Percentiles rank a stretch among this genome's conserved stretches.
Evolutionary conservation across 163 green algal species (phyloP).

Genomic region (Chlamydomonas reinhardtii): DNA sequence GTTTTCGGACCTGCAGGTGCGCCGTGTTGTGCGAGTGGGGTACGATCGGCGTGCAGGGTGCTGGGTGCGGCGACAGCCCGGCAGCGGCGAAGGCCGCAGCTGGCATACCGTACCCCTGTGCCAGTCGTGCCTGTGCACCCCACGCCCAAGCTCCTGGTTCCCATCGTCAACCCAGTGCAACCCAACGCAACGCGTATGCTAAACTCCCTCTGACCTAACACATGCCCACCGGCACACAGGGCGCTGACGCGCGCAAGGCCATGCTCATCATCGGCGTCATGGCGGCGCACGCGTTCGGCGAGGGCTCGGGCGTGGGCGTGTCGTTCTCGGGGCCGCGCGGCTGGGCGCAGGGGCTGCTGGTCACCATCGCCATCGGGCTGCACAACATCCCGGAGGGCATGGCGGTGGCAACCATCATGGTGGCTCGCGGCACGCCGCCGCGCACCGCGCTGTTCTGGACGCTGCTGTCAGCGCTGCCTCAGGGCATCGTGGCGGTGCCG

Average conservation of each 20-base stretch:
- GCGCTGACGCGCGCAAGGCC: constrained; percentile 84
- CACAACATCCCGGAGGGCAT: constrained; percentile 97
- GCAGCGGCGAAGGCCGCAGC: too few relatives aligned
- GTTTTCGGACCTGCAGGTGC: constrained; percentile 83
- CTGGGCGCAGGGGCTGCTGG: constrained; percentile 88
- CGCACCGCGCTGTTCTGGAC: constrained; percentile 83
- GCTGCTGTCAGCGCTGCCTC: constrained; percentile 87
- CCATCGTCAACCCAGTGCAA: too few relatives aligned
- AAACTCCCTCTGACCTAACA: too few relatives aligned
- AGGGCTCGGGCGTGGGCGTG: constrained; percentile 96
- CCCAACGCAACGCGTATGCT: too few relatives aligned
- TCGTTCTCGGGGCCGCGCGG: constrained; percentile 91
- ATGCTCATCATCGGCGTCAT: constrained; percentile 97
- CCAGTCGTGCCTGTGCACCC: too few relatives aligned
- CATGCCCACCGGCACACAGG: constrained; percentile 32
- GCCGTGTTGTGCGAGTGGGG: too few relatives aligned
- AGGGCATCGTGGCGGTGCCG: constrained; percentile 91
- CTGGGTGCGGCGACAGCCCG: too few relatives aligned
- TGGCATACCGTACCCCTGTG: too few relatives aligned
- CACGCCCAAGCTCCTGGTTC: too few relatives aligned
- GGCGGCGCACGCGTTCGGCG: constrained; percentile 95
- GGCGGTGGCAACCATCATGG: constrained; percentile 94
- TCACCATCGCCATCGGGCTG: constrained; percentile 94
- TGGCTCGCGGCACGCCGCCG: constrained; percentile 68
- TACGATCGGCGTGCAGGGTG: background rate